Evolutionary conservation across 805 yeast species (phyloP).

Genomic region (Metschnikowia kofuensis): DNA sequence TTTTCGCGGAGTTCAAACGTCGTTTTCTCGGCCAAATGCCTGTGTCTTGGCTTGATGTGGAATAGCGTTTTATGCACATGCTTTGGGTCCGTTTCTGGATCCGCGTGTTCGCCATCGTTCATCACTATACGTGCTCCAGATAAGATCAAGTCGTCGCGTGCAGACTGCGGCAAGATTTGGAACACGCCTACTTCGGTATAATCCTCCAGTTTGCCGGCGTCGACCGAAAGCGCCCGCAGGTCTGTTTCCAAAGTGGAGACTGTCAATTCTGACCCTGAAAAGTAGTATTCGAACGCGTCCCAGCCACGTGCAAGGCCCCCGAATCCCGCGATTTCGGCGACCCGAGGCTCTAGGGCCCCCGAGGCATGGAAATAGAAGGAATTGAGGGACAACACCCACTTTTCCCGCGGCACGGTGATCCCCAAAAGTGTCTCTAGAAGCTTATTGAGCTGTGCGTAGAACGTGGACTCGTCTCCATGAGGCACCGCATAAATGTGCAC

Average conservation of each 20-base stretch:
- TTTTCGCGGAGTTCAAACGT: slow-evolving; percentile 15
- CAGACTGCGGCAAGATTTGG: slow-evolving; percentile 25
- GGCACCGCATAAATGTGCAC: slow-evolving; percentile 33
- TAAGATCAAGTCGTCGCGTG: slow-evolving; percentile 33
- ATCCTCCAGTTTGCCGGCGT: not conserved
- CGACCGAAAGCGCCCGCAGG: slow-evolving; percentile 1
- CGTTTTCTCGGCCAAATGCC: slow-evolving; percentile 10
- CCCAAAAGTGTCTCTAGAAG: slow-evolving; percentile 16
- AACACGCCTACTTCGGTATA: slow-evolving; percentile 39
- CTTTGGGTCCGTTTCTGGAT: slow-evolving; percentile 1
- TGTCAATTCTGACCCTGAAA: slow-evolving; percentile 2
- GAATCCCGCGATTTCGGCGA: not conserved
- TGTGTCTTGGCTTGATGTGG: slow-evolving; percentile 41
- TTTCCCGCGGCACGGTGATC: slow-evolving; percentile 13
- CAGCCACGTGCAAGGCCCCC: slow-evolving; percentile 3
- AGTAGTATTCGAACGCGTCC: slow-evolving; percentile 14
- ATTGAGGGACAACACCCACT: slow-evolving; percentile 29
- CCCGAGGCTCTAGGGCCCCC: not conserved
- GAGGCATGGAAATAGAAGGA: slow-evolving; percentile 27
- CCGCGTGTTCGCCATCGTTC: slow-evolving; percentile 16
- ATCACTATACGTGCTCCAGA: slow-evolving; percentile 34
- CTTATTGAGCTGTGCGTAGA: slow-evolving; percentile 20
- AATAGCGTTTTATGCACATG: slow-evolving; percentile 35
- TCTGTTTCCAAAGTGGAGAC: slow-evolving; percentile 6
- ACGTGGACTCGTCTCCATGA: slow-evolving; percentile 13